Conservation (phyloP, 148 eudicot species). For the Agrostemma githago region DNA sequence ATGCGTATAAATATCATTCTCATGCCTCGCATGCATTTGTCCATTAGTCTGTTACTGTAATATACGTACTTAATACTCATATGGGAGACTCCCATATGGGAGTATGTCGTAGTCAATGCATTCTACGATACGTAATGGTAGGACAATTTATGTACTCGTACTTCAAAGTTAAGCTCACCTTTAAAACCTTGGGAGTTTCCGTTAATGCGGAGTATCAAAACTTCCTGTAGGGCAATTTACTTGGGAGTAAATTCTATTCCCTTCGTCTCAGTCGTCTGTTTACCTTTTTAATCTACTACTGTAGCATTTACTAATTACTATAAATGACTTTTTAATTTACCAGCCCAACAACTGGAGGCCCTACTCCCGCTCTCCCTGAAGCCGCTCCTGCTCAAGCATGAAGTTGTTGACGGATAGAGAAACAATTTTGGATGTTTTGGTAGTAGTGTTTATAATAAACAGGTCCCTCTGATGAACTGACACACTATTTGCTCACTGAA, state of each 20-base stretch:
- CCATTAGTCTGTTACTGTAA: no score
- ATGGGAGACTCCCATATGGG: background rate
- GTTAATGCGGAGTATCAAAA: background rate
- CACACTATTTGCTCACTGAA: constrained; percentile 25
- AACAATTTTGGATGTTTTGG: constrained; percentile 19
- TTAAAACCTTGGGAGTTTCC: background rate
- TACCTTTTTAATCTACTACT: no score
- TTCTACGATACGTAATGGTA: background rate
- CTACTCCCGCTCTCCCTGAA: constrained; percentile 32
- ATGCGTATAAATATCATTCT: background rate
- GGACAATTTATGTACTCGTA: no score
- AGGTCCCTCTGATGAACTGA: constrained; percentile 5
- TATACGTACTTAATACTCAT: background rate
- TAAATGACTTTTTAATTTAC: constrained; percentile 7
- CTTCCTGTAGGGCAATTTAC: background rate
- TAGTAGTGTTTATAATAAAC: constrained; percentile 24
- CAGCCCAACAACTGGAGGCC: constrained; percentile 96
- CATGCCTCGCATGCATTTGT: background rate
- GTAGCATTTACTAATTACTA: background rate
- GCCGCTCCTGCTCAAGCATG: constrained; percentile 36
- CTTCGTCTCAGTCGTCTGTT: no score
- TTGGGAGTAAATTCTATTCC: background rate
- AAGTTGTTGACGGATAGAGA: constrained; percentile 25
- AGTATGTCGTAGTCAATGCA: background rate
- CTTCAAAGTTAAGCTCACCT: background rate